Percentiles rank a stretch among this genome's conserved stretches.
These are phyloP conservation scores for Teratosphaeria destructans DNA, from an alignment of 2,329 filamentous ascomycete species.

Conservation along the genomic window DNA sequence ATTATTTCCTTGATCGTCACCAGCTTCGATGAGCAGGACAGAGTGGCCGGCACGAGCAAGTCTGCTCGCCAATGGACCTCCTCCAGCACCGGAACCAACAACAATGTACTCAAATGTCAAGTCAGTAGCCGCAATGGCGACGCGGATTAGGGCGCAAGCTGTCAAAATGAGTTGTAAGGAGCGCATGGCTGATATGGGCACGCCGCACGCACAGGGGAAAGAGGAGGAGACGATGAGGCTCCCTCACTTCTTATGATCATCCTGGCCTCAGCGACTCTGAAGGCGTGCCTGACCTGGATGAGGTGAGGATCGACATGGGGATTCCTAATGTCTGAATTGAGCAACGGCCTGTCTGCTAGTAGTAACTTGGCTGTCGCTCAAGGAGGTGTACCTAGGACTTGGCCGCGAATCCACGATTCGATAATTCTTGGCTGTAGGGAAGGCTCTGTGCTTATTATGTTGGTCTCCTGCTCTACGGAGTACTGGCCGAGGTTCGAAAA, in stretches of 20 bases:
- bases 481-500: no score
- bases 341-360: no score
- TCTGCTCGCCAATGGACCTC: slow-evolving; percentile 47
- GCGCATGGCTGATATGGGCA: background rate
- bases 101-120: background rate
- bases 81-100: slow-evolving; percentile 40
- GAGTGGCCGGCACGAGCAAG: slow-evolving; percentile 48
- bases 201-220: background rate
- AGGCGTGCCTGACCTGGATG: no score
- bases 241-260: background rate
- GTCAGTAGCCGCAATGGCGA: background rate
- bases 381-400: no score
- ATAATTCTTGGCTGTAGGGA: no score
- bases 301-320: no score
- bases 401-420: no score
- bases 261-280: no score
- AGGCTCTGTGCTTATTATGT: no score
- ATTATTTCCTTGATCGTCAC: slow-evolving; percentile 45
- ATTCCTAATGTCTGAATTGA: no score
- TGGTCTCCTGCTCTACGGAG: no score
- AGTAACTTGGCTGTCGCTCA: no score
- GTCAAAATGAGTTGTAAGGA: background rate
- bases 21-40: slow-evolving; percentile 51
- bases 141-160: background rate
- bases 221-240: background rate